phyloP scores from a whole-genome alignment of 106 monocot genomes.

The Allium fistulosum region DNA sequence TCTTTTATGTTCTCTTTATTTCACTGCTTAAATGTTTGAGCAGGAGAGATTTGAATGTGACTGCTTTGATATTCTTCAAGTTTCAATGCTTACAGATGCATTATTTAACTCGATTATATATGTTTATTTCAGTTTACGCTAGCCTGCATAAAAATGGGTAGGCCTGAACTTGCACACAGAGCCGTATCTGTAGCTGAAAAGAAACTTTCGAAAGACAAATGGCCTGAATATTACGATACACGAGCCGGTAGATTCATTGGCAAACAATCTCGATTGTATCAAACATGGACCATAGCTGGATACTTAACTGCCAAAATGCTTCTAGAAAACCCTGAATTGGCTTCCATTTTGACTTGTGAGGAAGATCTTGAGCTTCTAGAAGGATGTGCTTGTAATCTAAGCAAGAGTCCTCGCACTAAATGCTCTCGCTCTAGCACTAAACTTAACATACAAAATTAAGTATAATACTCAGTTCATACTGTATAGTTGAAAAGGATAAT shows the following conservation, averaged over 20 bases:
- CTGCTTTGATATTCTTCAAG: no score
- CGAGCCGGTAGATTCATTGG: constrained; percentile 75
- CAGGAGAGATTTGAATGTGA: no score
- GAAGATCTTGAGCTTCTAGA: constrained; percentile 91
- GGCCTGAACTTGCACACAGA: constrained; percentile 68
- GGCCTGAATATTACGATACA: constrained; percentile 95
- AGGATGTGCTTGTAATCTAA: constrained; percentile 78
- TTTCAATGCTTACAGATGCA: no score
- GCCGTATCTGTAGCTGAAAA: constrained; percentile 72
- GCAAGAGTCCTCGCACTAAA: constrained; percentile 36
- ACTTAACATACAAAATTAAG: constrained; percentile 24
- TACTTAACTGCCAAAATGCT: constrained; percentile 79
- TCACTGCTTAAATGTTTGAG: no score
- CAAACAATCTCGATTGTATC: constrained; percentile 76
- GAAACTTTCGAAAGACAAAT: constrained; percentile 67
- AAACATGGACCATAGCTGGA: constrained; percentile 93
- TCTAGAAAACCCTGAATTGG: constrained; percentile 69
- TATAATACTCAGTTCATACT: constrained; percentile 11
- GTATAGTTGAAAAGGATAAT: constrained; percentile 12
- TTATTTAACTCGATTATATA: no score
- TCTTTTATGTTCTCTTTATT: no score
- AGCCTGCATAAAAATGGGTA: constrained; percentile 94
- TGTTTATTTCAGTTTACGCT: constrained; percentile 62
- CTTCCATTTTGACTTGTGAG: constrained; percentile 76
- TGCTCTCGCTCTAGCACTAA: constrained; percentile 66